Evolutionary conservation across 805 yeast genomes (phyloP), one percentile per base, ranked within the genome.

Genomic region (Yueomyces sp.): DNA sequence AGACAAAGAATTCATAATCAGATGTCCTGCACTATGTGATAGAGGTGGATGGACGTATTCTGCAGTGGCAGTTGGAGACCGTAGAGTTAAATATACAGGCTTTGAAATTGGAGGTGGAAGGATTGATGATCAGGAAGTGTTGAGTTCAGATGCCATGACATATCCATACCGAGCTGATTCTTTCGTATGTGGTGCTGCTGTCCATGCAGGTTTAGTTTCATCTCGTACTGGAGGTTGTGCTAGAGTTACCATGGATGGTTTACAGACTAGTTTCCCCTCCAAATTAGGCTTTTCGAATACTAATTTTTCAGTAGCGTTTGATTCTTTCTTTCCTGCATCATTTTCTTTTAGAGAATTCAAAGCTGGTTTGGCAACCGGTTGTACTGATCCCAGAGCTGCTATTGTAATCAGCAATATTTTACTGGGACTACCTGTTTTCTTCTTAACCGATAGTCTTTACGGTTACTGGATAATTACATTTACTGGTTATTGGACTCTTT

Each of bases 1-100:
- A 3, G 60, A 66, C 30, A 55, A 64, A 12, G 73, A 72, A 26
- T 69, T 81, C 29, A 59, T 72, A 3, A 69, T 87, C 54, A 68
- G 86, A 50, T 88, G 97, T 60, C 95, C 95, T 0, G 94, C 96
- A 0, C 65, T 87, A 33, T 88, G 97, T 62, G 86, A 81, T 50
- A 65, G 81, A 33, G 84, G 77, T 32, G 78, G 87, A 36, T 77
- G 83, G 79, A 73, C 85, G 0, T 88, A 79, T 58, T 76, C 87
- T 2, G 75, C 80, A 19, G 65, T 81, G 8, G 79, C 88, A 0
- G 85, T 85, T 0, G 96, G 96, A 0, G 70, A 70, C 42, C 65
- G 75, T 44, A 62, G 75, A 49, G 67, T 81, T 28, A 83, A 84
- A 55, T 85, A 88, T 55, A 60, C 78, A 42, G 82, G 83, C 2